Base-by-base conservation (phyloP, 2,329 filamentous ascomycete genomes). In the Hypoxylon sp. region DNA sequence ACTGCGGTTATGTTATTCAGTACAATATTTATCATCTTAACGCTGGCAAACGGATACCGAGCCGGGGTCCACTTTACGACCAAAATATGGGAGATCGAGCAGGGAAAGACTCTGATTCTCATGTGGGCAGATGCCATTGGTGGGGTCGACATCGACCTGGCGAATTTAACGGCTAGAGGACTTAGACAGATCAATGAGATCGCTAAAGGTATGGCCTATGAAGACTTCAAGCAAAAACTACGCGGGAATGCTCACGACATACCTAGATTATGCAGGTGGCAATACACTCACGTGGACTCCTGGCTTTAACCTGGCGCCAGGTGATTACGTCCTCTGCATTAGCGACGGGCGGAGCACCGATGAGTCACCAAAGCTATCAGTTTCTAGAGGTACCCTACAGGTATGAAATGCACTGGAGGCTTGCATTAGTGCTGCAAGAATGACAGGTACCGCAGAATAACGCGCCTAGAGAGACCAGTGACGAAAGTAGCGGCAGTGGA, bases 31-130 rank as follows among this genome's bases (percentile, higher is more conserved):
- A 2, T 51, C 11, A 11, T 50, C 29, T 56, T 37, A 31, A 35
- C 53, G 3, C 44, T 52, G 2, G 37, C 39, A 1, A 22, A 10
- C 14, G 56, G 9, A 11, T 67, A 52, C 29, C 11, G 6, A 8
- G 53, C 63, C 17, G 26, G 13, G 10, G 9, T 67, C n/a, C 61
- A 37, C 53, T 70, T 70, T 64, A 70, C 63, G 29, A 62, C 59
- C n/a, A 13, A 26, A 42, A 39, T 11, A 54, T 70, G 67, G 67
- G 60, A 62, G n/a, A 31, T 62, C 8, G 29, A 55, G 14, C 46
- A 46, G 3, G 59, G 26, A 14, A 48, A 58, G 13, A 19, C 59
- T 17, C 31, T 70, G 4, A n/a, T 56, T 31, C 56, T 70, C n/a
- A 17, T 33, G 10, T 70, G 67, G 67, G 24, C 56, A 3, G 51